phyloP scores from a whole-genome alignment of 1,284 basidiomycete species.

The Austropuccinia psidii region DNA sequence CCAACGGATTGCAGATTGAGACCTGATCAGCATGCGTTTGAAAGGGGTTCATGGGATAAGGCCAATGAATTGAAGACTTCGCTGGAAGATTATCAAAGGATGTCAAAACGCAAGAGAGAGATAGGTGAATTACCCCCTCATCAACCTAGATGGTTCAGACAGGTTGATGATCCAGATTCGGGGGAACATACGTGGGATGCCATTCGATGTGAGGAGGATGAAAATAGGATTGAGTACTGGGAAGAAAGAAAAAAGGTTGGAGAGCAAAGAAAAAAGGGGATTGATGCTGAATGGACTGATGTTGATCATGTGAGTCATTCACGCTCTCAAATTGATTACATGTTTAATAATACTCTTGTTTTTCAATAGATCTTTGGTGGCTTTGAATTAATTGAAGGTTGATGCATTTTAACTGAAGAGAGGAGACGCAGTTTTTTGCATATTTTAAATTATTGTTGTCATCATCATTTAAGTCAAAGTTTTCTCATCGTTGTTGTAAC shows the following conservation, averaged over 20 bases:
- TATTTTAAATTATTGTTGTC: too few relatives aligned
- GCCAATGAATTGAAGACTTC: conserved; percentile 78
- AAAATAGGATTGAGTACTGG: conserved; percentile 69
- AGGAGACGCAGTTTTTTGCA: too few relatives aligned
- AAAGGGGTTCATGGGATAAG: conserved; percentile 56
- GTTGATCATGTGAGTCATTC: conserved; percentile 54
- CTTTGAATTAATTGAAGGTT: conserved; percentile 19
- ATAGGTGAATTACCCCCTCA: conserved; percentile 66
- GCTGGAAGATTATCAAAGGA: conserved; percentile 82
- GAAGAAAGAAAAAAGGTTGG: conserved; percentile 64
- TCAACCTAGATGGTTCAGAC: conserved; percentile 56
- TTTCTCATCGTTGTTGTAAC: too few relatives aligned
- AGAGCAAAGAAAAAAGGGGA: conserved; percentile 46
- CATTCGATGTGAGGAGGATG: conserved; percentile 48
- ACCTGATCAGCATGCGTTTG: conserved; percentile 92
- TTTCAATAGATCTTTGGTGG: conserved; percentile 18
- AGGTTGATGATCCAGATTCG: conserved; percentile 63
- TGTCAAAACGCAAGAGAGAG: conserved; percentile 67
- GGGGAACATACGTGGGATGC: conserved; percentile 80
- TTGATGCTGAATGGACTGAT: conserved; percentile 55
- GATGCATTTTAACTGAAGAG: too few relatives aligned
- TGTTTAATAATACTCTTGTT: not conserved
- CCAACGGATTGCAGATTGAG: conserved; percentile 90
- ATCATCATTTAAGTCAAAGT: too few relatives aligned
- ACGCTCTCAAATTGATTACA: not conserved